Evolutionary conservation across 768 basidiomycete genomes (phyloP).

Genomic region (Pilatotrama ljubarskyi): DNA sequence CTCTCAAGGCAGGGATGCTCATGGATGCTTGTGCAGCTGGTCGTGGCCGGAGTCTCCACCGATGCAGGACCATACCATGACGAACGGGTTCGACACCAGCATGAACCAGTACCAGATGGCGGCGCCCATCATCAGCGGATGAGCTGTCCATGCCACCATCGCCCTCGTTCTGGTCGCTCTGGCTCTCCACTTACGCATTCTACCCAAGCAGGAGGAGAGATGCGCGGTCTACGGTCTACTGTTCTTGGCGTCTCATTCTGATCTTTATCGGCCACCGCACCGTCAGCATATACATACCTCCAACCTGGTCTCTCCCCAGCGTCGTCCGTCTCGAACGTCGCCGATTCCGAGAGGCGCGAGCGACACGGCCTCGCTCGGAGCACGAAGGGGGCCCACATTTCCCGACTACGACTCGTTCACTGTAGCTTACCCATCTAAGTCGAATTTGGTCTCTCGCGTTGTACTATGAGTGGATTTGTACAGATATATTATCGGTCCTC

Average conservation of each 20-base stretch:
- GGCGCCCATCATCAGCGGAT: slow-evolving; percentile 14
- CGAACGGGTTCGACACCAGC: slow-evolving; percentile 12
- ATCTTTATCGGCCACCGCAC: too few species aligned
- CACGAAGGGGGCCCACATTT: too few species aligned
- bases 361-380: too few species aligned
- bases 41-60: slow-evolving; percentile 24
- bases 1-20: background rate
- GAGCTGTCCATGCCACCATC: background rate
- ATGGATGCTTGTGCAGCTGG: slow-evolving; percentile 4
- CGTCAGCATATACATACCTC: too few species aligned
- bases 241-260: too few species aligned
- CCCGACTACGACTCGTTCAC: background rate
- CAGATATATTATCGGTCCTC: background rate
- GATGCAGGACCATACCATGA: slow-evolving; percentile 2
- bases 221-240: too few species aligned
- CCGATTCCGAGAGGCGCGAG: too few species aligned
- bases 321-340: too few species aligned
- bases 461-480: background rate
- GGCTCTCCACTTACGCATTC: background rate
- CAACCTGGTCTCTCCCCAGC: too few species aligned
- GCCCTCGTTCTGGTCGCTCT: too few species aligned
- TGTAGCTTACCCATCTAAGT: slow-evolving; percentile 3
- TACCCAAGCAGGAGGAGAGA: background rate
- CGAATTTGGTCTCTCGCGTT: background rate
- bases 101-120: slow-evolving; percentile 10